A percentile compares a stretch with the other conserved stretches of the same genome.
Conservation (phyloP, 768 basidiomycete genomes). For the Leccinum imitatum region DNA sequence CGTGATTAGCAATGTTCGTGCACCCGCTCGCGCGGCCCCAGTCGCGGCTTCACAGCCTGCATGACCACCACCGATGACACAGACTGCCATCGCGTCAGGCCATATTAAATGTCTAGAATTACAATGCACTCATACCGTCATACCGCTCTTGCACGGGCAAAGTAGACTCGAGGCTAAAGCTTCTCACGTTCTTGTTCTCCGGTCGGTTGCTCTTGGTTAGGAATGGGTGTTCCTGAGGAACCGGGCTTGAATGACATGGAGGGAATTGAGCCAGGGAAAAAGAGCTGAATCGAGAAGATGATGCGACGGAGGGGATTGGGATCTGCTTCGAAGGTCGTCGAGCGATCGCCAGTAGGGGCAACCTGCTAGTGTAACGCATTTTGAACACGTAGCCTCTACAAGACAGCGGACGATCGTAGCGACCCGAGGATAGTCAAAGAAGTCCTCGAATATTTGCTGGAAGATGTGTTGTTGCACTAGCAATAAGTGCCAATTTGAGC, state of each 20-base stretch:
- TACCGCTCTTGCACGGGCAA: slow-evolving; percentile 12
- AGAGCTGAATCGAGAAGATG: not conserved
- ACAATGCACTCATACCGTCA: slow-evolving; percentile 21
- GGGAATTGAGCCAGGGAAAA: not conserved
- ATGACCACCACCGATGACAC: slow-evolving; percentile 90
- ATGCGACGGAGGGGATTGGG: not conserved
- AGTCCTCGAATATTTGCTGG: not conserved
- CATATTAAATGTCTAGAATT: not conserved
- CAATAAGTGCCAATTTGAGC: not conserved
- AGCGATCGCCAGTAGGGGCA: not conserved
- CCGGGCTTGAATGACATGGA: not conserved
- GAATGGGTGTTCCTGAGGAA: not conserved
- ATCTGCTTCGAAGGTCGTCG: slow-evolving; percentile 6
- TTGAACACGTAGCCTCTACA: not conserved
- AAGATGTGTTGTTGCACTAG: not conserved
- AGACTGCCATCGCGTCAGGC: slow-evolving; percentile 54
- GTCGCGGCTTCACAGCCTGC: slow-evolving; percentile 92
- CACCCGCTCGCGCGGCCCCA: slow-evolving; percentile 80
- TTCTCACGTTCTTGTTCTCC: slow-evolving; percentile 1
- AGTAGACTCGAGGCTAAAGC: not conserved
- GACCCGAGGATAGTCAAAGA: not conserved
- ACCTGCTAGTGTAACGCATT: slow-evolving; percentile 8
- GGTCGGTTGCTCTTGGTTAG: not conserved
- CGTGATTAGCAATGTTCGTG: slow-evolving; percentile 77
- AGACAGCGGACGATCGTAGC: no score